phyloP scores from a whole-genome alignment of 371 early-diverging fungal genomes.

The Mucor saturninus region DNA sequence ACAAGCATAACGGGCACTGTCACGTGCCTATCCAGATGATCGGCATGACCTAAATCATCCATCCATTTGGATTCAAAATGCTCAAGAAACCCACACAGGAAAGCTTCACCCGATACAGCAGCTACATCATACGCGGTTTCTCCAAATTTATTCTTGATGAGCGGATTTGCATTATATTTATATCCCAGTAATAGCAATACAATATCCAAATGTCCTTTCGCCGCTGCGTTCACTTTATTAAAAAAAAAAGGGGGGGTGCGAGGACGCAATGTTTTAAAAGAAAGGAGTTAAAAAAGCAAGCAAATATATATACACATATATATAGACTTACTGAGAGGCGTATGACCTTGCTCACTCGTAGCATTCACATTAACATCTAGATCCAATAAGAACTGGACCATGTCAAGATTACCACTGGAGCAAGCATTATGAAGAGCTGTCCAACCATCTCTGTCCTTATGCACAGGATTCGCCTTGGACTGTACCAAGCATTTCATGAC shows the following conservation, averaged over 20 bases:
- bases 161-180: slow-evolving; percentile 55
- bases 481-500: slow-evolving; percentile 61
- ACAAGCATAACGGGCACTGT: slow-evolving; percentile 57
- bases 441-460: slow-evolving; percentile 76
- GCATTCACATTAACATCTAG: slow-evolving; percentile 55
- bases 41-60: not conserved
- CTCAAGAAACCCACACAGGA: slow-evolving; percentile 65
- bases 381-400: slow-evolving; percentile 53
- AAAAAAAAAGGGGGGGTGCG: not conserved
- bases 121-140: slow-evolving; percentile 80
- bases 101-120: slow-evolving; percentile 57
- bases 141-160: slow-evolving; percentile 59
- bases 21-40: slow-evolving; percentile 40
- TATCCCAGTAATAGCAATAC: slow-evolving; percentile 56
- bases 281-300: not conserved
- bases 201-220: slow-evolving; percentile 63
- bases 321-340: slow-evolving; percentile 65
- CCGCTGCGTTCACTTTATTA: slow-evolving; percentile 66
- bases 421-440: slow-evolving; percentile 78
- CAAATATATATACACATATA: not conserved
- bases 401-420: slow-evolving; percentile 50
- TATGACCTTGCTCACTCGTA: slow-evolving; percentile 59
- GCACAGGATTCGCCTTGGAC: slow-evolving; percentile 57
- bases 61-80: slow-evolving; percentile 41
- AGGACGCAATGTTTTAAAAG: not conserved